Base-by-base conservation (phyloP, 495 filamentous ascomycete species). In the Penicillium bovifimosum region DNA sequence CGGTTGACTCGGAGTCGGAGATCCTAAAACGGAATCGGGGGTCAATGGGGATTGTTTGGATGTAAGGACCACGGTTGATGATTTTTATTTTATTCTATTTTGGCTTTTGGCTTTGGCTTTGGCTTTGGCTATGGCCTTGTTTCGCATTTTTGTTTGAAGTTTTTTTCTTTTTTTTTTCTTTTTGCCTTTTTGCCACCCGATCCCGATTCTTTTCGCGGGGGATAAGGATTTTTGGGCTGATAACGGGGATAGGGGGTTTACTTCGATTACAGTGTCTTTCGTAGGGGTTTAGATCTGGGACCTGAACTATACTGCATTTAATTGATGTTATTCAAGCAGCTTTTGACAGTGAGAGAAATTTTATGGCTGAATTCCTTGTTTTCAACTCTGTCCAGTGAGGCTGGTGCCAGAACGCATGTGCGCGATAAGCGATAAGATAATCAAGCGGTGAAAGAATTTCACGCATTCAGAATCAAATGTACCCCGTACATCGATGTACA, bases 391-490 rank as follows among this genome's bases (percentile, higher is more conserved):
- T 16, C 41, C 41, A 31, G 41, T 44, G 41, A 38, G 32, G 33
- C 33, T 38, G 14, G 17, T 27, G 9, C n/a, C 42, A 33, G 33
- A 41, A 33, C 14, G 26, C 31, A 41, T 47, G 43, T 35, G 52
- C 54, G 54, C 54, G 58, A 61, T 61, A 61, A 58, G 50, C 58
- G 54, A 61, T 61, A 61, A 61, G 54, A 42, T 6, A 45, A 45
- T 32, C 26, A 43, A 58, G 58, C 50, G 54, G 58, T 58, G 58
- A 61, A 47, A 16, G 51, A 59, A 41, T 27, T 36, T 31, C 20
- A 16, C n/a, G n/a, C n/a, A n/a, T n/a, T 13, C 32, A 36, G 9
- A 6, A 14, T 5, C 20, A 24, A 4, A 14, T 16, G 34, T 36
- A 36, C 34, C 13, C 11, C 32, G 20, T 34, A 34, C 32, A 13